These are phyloP conservation scores for Amylocarpus encephaloides DNA, from an alignment of 2,329 filamentous ascomycete species.

Conservation along the genomic window DNA sequence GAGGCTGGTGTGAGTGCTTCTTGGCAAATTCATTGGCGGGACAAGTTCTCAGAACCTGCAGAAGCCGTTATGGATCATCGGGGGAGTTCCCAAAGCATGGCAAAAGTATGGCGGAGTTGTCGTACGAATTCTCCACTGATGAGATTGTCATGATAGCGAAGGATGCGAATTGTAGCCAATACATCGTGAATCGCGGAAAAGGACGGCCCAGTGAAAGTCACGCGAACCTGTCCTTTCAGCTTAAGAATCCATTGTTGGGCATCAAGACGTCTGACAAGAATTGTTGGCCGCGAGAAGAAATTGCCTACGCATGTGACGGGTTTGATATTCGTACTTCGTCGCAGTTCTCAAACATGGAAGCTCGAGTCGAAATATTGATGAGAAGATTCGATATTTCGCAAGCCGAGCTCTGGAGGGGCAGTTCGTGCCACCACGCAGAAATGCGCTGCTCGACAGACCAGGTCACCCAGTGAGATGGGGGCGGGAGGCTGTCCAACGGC, in stretches of 20 bases:
- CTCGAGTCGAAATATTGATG: slow-evolving; percentile 7
- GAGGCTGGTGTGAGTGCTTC: slow-evolving; percentile 26
- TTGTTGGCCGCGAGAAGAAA: slow-evolving; percentile 3
- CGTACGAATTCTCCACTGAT: slow-evolving; percentile 1
- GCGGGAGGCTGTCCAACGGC: slow-evolving; percentile 18
- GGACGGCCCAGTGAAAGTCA: slow-evolving; percentile 7
- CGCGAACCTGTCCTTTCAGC: slow-evolving; percentile 1
- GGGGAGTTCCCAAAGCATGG: slow-evolving; percentile 2
- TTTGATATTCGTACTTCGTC: background rate
- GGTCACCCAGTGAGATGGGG: slow-evolving; percentile 14
- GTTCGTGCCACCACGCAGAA: slow-evolving; percentile 4
- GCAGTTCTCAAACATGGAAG: background rate
- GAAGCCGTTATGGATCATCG: slow-evolving; percentile 14
- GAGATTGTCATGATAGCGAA: slow-evolving; percentile 5
- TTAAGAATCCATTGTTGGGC: background rate
- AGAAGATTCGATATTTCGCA: background rate
- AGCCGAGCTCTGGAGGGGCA: slow-evolving; percentile 3
- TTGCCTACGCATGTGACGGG: background rate
- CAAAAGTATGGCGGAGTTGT: slow-evolving; percentile 3
- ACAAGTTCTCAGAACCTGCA: slow-evolving; percentile 10
- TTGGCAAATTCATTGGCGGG: slow-evolving; percentile 19
- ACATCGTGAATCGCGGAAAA: slow-evolving; percentile 15
- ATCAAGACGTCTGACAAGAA: background rate
- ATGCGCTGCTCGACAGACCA: background rate
- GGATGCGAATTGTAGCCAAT: slow-evolving; percentile 21